Evolutionary conservation across 176 grass and related monocot genomes (phyloP).

Genomic region (Miscanthus lutarioriparius): DNA sequence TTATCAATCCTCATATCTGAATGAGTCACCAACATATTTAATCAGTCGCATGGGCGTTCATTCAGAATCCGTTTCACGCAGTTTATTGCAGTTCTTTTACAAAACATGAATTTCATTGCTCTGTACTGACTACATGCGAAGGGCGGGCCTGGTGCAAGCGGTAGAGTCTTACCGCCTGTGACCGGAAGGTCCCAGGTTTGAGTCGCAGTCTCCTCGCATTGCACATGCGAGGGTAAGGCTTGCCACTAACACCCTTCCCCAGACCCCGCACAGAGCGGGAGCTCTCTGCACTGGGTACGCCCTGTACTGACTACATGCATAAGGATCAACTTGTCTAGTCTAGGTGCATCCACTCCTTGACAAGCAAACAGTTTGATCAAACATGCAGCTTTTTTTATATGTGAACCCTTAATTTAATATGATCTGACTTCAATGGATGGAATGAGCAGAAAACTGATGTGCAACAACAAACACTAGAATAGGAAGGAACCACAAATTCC

Average conservation of each 20-base stretch:
- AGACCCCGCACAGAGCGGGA: too few species aligned
- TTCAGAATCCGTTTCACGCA: constrained; percentile 11
- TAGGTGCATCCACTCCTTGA: background rate
- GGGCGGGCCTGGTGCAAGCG: too few species aligned
- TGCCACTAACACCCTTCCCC: too few species aligned
- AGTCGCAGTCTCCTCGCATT: too few species aligned
- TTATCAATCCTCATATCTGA: constrained; percentile 2
- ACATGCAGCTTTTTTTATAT: background rate
- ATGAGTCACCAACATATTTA: background rate
- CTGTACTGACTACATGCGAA: constrained; percentile 2
- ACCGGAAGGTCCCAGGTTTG: too few species aligned
- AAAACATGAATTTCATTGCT: constrained; percentile 11
- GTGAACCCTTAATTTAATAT: background rate
- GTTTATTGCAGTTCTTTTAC: constrained; percentile 20
- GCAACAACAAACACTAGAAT: background rate
- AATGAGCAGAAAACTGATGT: background rate
- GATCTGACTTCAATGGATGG: background rate
- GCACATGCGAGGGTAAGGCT: too few species aligned
- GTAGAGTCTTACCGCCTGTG: too few species aligned
- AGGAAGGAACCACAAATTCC: background rate
- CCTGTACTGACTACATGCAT: constrained; percentile 1
- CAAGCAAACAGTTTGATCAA: constrained; percentile 7
- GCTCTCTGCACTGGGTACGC: too few species aligned
- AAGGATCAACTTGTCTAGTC: background rate
- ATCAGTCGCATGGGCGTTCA: constrained; percentile 2